A percentile compares a stretch with the other conserved stretches of the same genome.
Conservation (phyloP, 2,329 filamentous ascomycete genomes). For the Colletotrichum paranaense region DNA sequence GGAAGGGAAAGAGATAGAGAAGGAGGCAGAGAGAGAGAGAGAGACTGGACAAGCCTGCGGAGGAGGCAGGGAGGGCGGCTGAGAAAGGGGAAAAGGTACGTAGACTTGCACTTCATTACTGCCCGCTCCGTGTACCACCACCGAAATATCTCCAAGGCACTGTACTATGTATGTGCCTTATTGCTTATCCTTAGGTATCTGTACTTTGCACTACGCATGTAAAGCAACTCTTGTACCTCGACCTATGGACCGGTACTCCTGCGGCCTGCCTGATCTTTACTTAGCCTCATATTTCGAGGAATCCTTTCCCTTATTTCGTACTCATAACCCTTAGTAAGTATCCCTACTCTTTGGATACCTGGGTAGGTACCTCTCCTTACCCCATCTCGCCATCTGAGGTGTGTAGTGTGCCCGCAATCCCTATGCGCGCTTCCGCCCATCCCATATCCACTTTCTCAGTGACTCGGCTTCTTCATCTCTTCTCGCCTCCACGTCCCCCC, state of each 20-base stretch:
- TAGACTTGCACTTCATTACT: background rate
- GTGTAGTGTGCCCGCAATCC: slow-evolving; percentile 17
- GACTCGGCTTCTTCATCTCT: slow-evolving; percentile 26
- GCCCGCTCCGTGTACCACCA: background rate
- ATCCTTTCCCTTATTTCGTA: background rate
- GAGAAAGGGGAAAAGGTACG: background rate
- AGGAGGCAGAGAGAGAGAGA: background rate
- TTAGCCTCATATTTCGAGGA: background rate
- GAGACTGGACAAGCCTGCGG: background rate
- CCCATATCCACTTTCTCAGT: slow-evolving; percentile 14
- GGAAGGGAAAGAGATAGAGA: background rate
- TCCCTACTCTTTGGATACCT: slow-evolving; percentile 21
- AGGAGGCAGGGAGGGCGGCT: background rate
- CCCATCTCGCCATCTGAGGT: slow-evolving; percentile 4
- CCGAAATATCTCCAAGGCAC: background rate
- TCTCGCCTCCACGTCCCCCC: slow-evolving; percentile 14
- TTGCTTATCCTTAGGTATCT: too few species aligned
- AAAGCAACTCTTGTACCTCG: background rate
- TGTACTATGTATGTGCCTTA: background rate
- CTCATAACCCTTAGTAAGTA: background rate
- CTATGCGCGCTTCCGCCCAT: slow-evolving; percentile 20
- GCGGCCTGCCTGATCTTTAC: background rate
- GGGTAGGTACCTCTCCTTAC: background rate
- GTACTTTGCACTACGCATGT: too few species aligned
- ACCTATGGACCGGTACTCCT: background rate